Percentiles rank a stretch among this genome's conserved stretches.
Evolutionary conservation across 192 early-diverging fungal species (phyloP).

Genomic region (Pilaira anomala): DNA sequence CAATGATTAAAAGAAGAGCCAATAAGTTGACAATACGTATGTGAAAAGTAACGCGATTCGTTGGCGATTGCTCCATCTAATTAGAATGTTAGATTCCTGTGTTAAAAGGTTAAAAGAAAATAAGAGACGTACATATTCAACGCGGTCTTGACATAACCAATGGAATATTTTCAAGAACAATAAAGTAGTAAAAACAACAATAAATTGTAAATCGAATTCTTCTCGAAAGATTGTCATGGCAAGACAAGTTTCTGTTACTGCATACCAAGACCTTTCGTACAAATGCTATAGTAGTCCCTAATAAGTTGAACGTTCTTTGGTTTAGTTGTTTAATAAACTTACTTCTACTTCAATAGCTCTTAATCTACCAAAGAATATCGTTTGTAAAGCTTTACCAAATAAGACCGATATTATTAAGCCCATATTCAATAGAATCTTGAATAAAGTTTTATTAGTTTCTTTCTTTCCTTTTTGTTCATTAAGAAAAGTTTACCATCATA

Average conservation of each 20-base stretch:
- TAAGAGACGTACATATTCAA: conserved; percentile 65
- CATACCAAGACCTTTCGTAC: conserved; percentile 98
- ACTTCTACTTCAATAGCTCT: conserved; percentile 92
- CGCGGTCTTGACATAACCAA: conserved; percentile 90
- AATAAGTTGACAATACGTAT: conserved; percentile 67
- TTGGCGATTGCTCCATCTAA: conserved; percentile 82
- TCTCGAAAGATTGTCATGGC: conserved; percentile 96
- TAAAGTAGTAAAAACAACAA: conserved; percentile 82
- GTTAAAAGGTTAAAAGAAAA: not conserved
- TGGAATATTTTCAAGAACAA: conserved; percentile 95
- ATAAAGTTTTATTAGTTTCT: not conserved
- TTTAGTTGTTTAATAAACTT: conserved; percentile 9
- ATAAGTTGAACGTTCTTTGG: not conserved
- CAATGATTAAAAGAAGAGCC: conserved; percentile 61
- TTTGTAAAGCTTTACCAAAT: conserved; percentile 70
- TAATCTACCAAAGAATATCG: conserved; percentile 88
- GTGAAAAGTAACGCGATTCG: conserved; percentile 64
- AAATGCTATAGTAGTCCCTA: conserved; percentile 62
- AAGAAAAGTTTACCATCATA: conserved; percentile 65
- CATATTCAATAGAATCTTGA: conserved; percentile 56
- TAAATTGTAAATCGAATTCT: conserved; percentile 86
- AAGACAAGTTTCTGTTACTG: conserved; percentile 93
- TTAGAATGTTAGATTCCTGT: not conserved
- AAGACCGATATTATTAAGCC: conserved; percentile 65
- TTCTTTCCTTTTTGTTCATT: not conserved